Evolutionary conservation across 129 eudicot genomes (phyloP).

Genomic region (Cynara cardunculus): DNA sequence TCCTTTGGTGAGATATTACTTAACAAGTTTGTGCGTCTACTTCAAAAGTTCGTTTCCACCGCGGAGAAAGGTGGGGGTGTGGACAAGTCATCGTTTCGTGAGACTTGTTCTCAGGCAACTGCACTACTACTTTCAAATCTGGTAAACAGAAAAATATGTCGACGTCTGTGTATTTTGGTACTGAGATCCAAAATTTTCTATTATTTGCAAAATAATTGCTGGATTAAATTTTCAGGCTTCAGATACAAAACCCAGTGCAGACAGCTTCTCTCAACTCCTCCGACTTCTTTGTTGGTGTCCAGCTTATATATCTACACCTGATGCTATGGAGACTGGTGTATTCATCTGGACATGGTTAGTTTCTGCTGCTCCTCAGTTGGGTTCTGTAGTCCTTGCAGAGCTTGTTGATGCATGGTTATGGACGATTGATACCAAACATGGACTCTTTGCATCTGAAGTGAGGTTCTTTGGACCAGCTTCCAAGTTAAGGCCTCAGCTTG

Average conservation of each 20-base stretch:
- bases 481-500: conserved; percentile 87
- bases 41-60: conserved; percentile 78
- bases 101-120: conserved; percentile 94
- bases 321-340: conserved; percentile 98
- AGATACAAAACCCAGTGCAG: conserved; percentile 66
- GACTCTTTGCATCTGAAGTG: conserved; percentile 89
- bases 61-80: conserved; percentile 86
- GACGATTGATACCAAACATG: conserved; percentile 96
- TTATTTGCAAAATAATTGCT: conserved; percentile 5
- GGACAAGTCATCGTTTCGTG: conserved; percentile 92
- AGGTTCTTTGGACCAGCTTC: conserved; percentile 93
- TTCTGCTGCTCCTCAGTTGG: conserved; percentile 94
- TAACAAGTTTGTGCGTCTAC: conserved; percentile 74
- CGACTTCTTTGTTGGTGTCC: conserved; percentile 99
- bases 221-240: conserved; percentile 55
- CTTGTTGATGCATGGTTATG: conserved; percentile 99
- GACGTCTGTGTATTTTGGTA: not conserved
- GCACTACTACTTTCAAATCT: conserved; percentile 89
- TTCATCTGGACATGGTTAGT: conserved; percentile 99
- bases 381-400: conserved; percentile 90
- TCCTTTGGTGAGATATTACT: conserved; percentile 77
- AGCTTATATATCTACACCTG: conserved; percentile 86
- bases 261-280: conserved; percentile 91
- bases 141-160: conserved; percentile 37
- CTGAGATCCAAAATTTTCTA: not conserved